phyloP scores from a whole-genome alignment of 495 filamentous ascomycete genomes.

The Neurospora sp. region DNA sequence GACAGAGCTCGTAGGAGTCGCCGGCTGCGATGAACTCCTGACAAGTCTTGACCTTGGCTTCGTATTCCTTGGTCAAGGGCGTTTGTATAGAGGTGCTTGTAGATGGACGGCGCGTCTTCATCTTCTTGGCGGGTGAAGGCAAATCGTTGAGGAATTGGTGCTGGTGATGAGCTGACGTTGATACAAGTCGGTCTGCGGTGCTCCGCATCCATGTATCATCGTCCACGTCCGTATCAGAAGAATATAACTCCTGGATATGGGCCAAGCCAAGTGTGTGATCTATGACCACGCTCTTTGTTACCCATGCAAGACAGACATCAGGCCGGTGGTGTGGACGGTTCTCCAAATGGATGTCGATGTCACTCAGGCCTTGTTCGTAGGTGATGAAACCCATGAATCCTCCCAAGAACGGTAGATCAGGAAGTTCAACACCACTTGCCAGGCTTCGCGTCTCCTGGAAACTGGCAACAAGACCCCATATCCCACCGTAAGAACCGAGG shows the following conservation, averaged over 20 bases:
- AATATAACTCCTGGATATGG: slow-evolving; percentile 54
- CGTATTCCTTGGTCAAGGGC: slow-evolving; percentile 49
- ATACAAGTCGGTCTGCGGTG: slow-evolving; percentile 20
- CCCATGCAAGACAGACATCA: slow-evolving; percentile 69
- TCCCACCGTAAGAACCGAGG: slow-evolving; percentile 26
- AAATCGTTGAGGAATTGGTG: background rate
- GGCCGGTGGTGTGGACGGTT: slow-evolving; percentile 40
- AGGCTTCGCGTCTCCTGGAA: slow-evolving; percentile 46
- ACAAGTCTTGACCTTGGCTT: slow-evolving; percentile 54
- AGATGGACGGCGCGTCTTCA: slow-evolving; percentile 13
- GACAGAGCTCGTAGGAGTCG: slow-evolving; percentile 88
- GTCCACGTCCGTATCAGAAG: slow-evolving; percentile 22
- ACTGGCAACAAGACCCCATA: slow-evolving; percentile 47
- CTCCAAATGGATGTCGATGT: slow-evolving; percentile 38
- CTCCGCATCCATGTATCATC: slow-evolving; percentile 20
- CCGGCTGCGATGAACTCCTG: slow-evolving; percentile 64
- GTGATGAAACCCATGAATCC: slow-evolving; percentile 85
- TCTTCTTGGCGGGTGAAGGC: slow-evolving; percentile 1
- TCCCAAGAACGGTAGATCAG: slow-evolving; percentile 62
- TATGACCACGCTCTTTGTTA: slow-evolving; percentile 69
- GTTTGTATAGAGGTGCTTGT: slow-evolving; percentile 19
- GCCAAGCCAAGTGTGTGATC: slow-evolving; percentile 54
- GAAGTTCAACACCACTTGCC: slow-evolving; percentile 12
- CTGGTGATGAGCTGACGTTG: slow-evolving; percentile 2
- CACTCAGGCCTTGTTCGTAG: slow-evolving; percentile 72